Conservation (phyloP, 306 rosid species). For the Lathyrus aphaca region DNA sequence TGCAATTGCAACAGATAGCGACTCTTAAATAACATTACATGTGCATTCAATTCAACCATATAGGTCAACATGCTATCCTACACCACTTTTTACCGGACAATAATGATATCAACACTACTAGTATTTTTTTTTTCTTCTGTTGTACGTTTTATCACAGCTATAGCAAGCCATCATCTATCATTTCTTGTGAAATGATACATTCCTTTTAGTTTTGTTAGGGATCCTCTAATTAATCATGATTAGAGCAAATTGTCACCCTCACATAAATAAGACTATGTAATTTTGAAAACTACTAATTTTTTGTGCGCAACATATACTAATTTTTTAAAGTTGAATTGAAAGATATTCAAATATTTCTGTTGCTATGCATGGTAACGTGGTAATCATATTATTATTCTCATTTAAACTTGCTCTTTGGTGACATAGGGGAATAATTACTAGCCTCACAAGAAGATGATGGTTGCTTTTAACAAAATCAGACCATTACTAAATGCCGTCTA, state of each 20-base stretch:
- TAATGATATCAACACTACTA: too few species aligned
- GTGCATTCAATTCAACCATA: neutral
- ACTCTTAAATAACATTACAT: too few species aligned
- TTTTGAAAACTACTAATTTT: neutral
- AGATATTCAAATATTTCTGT: neutral
- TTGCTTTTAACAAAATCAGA: constrained; percentile 26
- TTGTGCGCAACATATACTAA: too few species aligned
- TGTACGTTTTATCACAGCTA: too few species aligned
- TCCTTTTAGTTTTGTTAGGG: neutral
- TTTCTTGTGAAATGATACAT: neutral
- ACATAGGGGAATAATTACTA: neutral
- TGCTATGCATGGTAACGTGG: neutral
- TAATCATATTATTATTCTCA: neutral
- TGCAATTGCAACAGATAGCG: too few species aligned
- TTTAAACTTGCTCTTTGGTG: neutral
- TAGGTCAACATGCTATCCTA: neutral
- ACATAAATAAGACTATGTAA: neutral
- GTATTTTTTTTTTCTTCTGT: too few species aligned
- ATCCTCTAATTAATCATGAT: neutral
- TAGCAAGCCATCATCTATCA: neutral
- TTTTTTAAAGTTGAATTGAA: too few species aligned
- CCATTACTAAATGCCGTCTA: constrained; percentile 56
- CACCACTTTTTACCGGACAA: too few species aligned
- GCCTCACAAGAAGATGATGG: neutral
- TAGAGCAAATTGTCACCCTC: neutral